Conservation (phyloP, 441 rosid genomes). For the Gossypium trilobum region DNA sequence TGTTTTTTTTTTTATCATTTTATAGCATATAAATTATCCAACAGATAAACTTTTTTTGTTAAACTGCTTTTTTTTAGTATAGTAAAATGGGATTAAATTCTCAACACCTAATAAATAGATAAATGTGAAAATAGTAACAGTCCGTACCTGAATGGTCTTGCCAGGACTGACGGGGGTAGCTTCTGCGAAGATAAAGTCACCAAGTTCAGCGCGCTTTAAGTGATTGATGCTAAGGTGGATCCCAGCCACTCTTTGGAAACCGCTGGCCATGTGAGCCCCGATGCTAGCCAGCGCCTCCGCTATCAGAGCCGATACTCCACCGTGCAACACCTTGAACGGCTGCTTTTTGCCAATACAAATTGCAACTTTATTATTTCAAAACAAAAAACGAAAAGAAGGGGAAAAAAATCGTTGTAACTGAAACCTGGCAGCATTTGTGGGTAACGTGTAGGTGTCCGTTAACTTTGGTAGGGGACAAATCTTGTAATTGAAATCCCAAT, state of each 20-base stretch:
- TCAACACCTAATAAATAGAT: too few species aligned
- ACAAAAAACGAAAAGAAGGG: background rate
- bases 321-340: constrained; percentile 90
- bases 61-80: too few species aligned
- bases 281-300: constrained; percentile 79
- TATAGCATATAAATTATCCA: too few species aligned
- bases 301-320: constrained; percentile 83
- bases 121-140: background rate
- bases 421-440: constrained; percentile 33
- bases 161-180: constrained; percentile 65
- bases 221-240: constrained; percentile 75
- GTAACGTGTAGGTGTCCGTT: constrained; percentile 56
- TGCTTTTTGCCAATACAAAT: constrained; percentile 18
- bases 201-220: constrained; percentile 58
- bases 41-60: too few species aligned
- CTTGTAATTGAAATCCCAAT: constrained; percentile 54
- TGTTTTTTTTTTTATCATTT: too few species aligned
- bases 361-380: background rate
- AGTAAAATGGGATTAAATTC: too few species aligned
- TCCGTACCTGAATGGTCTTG: constrained; percentile 59
- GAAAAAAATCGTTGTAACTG: background rate
- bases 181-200: constrained; percentile 59
- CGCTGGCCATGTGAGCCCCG: constrained; percentile 84
- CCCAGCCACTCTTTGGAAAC: constrained; percentile 68
- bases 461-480: constrained; percentile 42